These are phyloP conservation scores for Tulasnella sp. DNA, from an alignment of 768 basidiomycete genomes.

Conservation along the genomic window DNA sequence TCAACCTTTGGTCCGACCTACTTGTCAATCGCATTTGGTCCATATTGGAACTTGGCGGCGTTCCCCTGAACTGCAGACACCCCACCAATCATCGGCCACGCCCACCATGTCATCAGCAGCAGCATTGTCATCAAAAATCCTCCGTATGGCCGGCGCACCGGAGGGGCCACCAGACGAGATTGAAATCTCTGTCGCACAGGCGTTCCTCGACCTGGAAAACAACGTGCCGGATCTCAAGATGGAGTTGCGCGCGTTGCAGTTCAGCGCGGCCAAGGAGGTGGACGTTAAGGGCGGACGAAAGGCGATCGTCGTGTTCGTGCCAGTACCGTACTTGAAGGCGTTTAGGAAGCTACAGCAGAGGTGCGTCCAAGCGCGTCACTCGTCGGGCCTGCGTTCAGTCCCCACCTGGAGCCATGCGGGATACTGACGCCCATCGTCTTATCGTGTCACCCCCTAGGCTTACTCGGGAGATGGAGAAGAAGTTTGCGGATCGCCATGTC, in stretches of 20 bases:
- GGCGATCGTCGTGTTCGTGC: constrained; percentile 97
- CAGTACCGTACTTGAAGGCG: constrained; percentile 92
- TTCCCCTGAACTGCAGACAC: not conserved
- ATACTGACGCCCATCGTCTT: not conserved
- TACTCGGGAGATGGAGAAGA: constrained; percentile 98
- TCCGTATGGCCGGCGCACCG: constrained; percentile 93
- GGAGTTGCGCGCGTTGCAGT: constrained; percentile 90
- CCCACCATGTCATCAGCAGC: constrained; percentile 9
- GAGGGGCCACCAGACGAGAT: constrained; percentile 78
- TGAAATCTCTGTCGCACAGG: constrained; percentile 86
- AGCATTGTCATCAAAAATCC: constrained; percentile 50
- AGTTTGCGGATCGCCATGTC: constrained; percentile 98
- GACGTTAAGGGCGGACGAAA: constrained; percentile 99
- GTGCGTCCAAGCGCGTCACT: constrained; percentile 35
- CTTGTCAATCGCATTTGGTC: no score
- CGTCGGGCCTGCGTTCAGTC: not conserved
- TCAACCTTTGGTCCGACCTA: no score
- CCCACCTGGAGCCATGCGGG: not conserved
- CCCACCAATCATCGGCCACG: not conserved
- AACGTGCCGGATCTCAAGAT: constrained; percentile 96
- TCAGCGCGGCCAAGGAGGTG: constrained; percentile 96
- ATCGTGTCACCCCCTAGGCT: constrained; percentile 41
- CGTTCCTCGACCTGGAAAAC: constrained; percentile 93
- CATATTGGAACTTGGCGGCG: not conserved
- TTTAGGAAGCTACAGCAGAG: constrained; percentile 97